Evolutionary conservation across 352 stramenopile genomes (phyloP).

Genomic region (Pelagophyceae sp.): DNA sequence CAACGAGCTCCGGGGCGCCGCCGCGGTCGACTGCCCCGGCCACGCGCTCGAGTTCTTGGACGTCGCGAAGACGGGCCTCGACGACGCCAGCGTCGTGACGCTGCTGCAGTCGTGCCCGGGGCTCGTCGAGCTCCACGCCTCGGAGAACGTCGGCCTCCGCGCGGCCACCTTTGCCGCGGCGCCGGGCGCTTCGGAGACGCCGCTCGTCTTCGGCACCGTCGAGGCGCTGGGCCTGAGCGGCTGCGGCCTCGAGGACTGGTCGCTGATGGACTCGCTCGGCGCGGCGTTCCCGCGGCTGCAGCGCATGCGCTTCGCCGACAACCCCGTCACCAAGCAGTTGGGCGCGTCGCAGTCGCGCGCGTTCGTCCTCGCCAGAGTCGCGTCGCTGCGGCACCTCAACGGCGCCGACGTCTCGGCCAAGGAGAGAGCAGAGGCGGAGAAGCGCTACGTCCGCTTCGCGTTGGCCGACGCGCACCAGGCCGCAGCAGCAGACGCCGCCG

Average conservation of each 20-base stretch:
- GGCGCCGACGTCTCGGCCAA: constrained; percentile 39
- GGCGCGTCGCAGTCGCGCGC: constrained; percentile 43
- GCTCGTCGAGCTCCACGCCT: constrained; percentile 10
- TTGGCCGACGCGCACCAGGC: neutral
- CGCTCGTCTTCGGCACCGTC: neutral
- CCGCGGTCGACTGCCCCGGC: neutral
- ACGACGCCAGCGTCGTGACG: neutral
- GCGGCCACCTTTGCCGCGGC: neutral
- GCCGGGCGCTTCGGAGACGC: neutral
- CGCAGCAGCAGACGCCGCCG: constrained; percentile 6
- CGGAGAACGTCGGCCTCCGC: neutral
- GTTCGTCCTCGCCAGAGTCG: constrained; percentile 45
- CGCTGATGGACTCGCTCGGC: neutral
- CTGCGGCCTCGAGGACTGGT: neutral
- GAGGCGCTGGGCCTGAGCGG: neutral
- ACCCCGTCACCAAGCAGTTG: constrained; percentile 42
- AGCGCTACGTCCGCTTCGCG: constrained; percentile 43
- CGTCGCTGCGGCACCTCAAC: constrained; percentile 47
- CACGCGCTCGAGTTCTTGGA: neutral
- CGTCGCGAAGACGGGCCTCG: constrained; percentile 3
- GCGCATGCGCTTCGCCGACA: constrained; percentile 29
- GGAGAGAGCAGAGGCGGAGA: constrained; percentile 50
- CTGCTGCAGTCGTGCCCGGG: neutral
- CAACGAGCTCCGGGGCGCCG: neutral
- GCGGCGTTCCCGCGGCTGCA: neutral